phyloP scores from a whole-genome alignment of 768 basidiomycete species.

The Mrakia blollopis region DNA sequence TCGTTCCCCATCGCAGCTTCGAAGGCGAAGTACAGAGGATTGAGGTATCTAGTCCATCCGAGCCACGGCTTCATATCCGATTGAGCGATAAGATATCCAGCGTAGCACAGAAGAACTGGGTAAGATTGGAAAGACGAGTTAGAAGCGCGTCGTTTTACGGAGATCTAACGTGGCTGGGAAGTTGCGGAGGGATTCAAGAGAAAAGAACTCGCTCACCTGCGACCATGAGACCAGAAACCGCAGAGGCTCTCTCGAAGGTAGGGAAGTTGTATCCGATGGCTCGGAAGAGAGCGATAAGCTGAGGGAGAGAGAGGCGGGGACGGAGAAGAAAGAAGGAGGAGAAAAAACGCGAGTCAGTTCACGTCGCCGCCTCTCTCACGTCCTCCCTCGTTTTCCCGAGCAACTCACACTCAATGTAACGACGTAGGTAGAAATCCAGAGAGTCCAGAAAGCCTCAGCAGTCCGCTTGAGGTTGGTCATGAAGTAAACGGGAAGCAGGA shows the following conservation, averaged over 20 bases:
- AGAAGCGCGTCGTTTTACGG: no score
- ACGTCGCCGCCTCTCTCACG: background rate
- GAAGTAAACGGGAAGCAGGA: conserved; percentile 40
- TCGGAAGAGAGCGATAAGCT: conserved; percentile 29
- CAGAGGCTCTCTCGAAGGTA: conserved; percentile 26
- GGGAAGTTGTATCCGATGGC: conserved; percentile 30
- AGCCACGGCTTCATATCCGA: conserved; percentile 72
- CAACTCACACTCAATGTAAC: no score
- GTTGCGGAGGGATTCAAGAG: background rate
- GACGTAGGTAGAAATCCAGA: conserved; percentile 23
- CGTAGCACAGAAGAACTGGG: background rate
- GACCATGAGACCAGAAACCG: conserved; percentile 26
- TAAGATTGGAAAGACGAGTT: no score
- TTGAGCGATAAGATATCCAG: background rate
- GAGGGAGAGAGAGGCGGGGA: no score
- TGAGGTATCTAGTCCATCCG: conserved; percentile 63
- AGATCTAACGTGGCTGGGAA: no score
- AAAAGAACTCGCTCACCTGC: background rate
- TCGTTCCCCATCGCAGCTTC: conserved; percentile 79
- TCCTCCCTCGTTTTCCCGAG: background rate
- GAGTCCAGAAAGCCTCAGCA: conserved; percentile 25
- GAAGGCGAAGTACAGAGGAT: conserved; percentile 71
- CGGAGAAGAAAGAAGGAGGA: no score
- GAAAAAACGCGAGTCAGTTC: background rate
- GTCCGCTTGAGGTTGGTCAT: conserved; percentile 21